Conservation (phyloP, 1,139 yeast genomes). For the Pichia sp. region DNA sequence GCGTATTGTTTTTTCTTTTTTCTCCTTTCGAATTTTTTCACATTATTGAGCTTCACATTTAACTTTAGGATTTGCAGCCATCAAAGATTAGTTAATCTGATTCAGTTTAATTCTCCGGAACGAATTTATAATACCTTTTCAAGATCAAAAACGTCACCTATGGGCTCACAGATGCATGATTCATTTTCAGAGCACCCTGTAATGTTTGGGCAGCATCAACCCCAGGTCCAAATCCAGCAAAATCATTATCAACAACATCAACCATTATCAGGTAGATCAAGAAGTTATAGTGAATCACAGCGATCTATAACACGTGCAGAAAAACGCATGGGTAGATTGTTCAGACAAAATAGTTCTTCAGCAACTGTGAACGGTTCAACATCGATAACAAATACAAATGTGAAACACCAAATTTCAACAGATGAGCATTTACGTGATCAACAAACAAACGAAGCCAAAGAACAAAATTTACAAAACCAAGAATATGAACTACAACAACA, state of each 20-base stretch:
- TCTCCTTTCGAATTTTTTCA: too few species aligned
- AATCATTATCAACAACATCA: conserved; percentile 1
- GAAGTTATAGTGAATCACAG: conserved; percentile 15
- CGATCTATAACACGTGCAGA: conserved; percentile 27
- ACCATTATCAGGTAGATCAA: conserved; percentile 4
- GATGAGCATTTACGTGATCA: too few species aligned
- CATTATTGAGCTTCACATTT: too few species aligned
- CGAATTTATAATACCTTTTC: too few species aligned
- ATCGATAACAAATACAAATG: background rate
- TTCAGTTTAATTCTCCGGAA: too few species aligned
- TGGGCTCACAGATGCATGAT: too few species aligned
- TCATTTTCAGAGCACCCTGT: background rate
- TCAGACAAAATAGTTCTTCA: conserved; percentile 23
- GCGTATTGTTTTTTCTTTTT: too few species aligned
- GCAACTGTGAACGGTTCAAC: conserved; percentile 4
- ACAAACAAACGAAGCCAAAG: background rate
- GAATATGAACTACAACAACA: too few species aligned
- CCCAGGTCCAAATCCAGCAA: background rate
- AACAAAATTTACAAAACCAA: too few species aligned
- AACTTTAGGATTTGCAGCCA: too few species aligned
- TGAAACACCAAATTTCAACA: background rate
- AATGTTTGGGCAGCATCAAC: background rate
- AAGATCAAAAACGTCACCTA: too few species aligned
- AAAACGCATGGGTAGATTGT: conserved; percentile 30
- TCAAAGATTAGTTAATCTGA: too few species aligned